Percentiles rank a stretch among this genome's conserved stretches.
phyloP scores from a whole-genome alignment of 306 rosid species.

The Quercus engelmannii region DNA sequence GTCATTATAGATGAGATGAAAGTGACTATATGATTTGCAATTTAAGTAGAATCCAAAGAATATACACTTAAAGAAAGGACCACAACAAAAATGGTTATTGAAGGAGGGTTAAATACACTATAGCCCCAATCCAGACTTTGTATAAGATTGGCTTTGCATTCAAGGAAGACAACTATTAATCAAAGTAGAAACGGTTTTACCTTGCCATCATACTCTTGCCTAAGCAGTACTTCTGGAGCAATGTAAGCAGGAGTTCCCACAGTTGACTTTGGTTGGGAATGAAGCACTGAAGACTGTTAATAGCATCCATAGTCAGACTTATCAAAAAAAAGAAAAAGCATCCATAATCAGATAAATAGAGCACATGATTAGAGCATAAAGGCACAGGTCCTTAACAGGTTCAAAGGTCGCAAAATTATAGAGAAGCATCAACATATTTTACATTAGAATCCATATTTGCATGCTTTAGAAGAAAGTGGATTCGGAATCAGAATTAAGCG shows the following conservation, averaged over 20 bases:
- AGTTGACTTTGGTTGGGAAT: constrained; percentile 96
- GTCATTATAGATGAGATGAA: neutral
- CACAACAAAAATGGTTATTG: neutral
- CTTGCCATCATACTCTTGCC: constrained; percentile 95
- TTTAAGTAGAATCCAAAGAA: neutral
- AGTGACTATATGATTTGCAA: neutral
- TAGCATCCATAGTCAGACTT: constrained; percentile 23
- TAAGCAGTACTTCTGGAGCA: constrained; percentile 89
- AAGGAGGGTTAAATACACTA: neutral
- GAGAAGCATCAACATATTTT: neutral
- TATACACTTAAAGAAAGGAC: neutral
- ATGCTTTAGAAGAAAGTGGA: neutral
- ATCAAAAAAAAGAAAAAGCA: neutral
- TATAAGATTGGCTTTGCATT: neutral
- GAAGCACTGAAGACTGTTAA: constrained; percentile 83
- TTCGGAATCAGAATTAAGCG: neutral
- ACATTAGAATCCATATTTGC: neutral
- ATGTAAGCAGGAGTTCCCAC: constrained; percentile 98
- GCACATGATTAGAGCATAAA: neutral
- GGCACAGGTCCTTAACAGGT: neutral
- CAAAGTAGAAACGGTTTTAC: constrained; percentile 33
- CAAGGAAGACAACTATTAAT: constrained; percentile 8
- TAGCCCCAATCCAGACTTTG: neutral
- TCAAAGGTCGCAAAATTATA: neutral
- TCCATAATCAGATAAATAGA: neutral